These are phyloP conservation scores for Picea sitchensis DNA, from an alignment of 75 land plant species.

Conservation along the genomic window DNA sequence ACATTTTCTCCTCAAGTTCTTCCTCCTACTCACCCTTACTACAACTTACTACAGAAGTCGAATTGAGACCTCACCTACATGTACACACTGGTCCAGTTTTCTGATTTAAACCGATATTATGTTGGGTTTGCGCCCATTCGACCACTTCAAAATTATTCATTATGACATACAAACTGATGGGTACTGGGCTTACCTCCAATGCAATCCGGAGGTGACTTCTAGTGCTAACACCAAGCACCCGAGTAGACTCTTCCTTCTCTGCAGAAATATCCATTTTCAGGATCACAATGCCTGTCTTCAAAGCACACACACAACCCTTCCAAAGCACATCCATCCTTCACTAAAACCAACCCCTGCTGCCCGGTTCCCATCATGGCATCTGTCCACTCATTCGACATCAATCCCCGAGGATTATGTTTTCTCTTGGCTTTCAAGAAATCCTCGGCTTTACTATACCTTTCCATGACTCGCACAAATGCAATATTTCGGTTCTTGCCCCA, in stretches of 20 bases:
- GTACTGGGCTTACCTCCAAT: no score
- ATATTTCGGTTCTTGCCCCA: constrained; percentile 82
- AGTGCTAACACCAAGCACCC: constrained; percentile 65
- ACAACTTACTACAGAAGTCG: no score
- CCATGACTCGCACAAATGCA: constrained; percentile 39
- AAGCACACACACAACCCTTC: constrained; percentile 82
- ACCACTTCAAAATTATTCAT: no score
- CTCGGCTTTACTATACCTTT: constrained; percentile 39
- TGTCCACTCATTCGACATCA: constrained; percentile 74
- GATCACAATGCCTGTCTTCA: constrained; percentile 69
- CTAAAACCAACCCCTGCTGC: constrained; percentile 13
- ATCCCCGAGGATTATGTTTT: constrained; percentile 50
- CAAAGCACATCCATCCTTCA: constrained; percentile 61
- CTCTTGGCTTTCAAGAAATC: constrained; percentile 46
- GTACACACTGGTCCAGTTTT: no score
- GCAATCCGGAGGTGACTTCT: no score
- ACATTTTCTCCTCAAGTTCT: no score
- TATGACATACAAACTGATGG: no score
- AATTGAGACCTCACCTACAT: no score
- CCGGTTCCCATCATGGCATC: constrained; percentile 58
- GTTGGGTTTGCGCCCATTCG: no score
- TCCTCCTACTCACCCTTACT: no score
- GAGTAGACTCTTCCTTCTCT: constrained; percentile 51
- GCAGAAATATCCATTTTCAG: constrained; percentile 53
- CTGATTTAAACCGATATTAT: no score